phyloP scores from a whole-genome alignment of 2,329 filamentous ascomycete species.

The Calonectria pseudoreteaudii region DNA sequence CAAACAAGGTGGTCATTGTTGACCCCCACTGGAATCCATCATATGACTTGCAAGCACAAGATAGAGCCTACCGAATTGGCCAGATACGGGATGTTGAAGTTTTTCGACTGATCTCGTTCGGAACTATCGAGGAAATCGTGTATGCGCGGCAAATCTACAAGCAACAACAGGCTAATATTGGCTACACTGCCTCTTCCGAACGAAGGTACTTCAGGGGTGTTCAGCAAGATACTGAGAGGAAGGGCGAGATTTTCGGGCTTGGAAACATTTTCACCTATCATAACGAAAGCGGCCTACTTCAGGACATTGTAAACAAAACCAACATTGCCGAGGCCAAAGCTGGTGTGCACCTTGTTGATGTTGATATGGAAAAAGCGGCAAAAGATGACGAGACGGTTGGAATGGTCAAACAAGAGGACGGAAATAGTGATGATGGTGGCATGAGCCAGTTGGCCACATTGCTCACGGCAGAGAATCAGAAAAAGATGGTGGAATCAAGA shows the following conservation, averaged over 20 bases:
- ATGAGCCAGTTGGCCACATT: slow-evolving; percentile 77
- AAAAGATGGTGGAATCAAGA: slow-evolving; percentile 47
- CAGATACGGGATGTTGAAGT: slow-evolving; percentile 95
- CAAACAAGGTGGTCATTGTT: slow-evolving; percentile 97
- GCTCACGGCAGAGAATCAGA: slow-evolving; percentile 61
- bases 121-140: slow-evolving; percentile 96
- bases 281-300: slow-evolving; percentile 81
- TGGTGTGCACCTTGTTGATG: slow-evolving; percentile 82
- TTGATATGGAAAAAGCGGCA: slow-evolving; percentile 75
- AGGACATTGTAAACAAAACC: slow-evolving; percentile 98
- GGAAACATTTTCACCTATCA: slow-evolving; percentile 88
- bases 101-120: slow-evolving; percentile 88
- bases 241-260: slow-evolving; percentile 94
- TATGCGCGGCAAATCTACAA: slow-evolving; percentile 99
- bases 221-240: slow-evolving; percentile 83
- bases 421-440: slow-evolving; percentile 72
- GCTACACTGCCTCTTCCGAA: slow-evolving; percentile 92
- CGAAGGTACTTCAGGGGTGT: slow-evolving; percentile 96
- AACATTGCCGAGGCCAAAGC: slow-evolving; percentile 94
- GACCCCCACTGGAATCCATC: slow-evolving; percentile 98
- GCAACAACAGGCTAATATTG: slow-evolving; percentile 98
- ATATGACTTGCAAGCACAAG: slow-evolving; percentile 95
- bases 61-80: slow-evolving; percentile 95
- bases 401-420: slow-evolving; percentile 59
- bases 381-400: slow-evolving; percentile 62